phyloP scores from a whole-genome alignment of 75 land plant genomes.

The Selaginella moellendorffii region DNA sequence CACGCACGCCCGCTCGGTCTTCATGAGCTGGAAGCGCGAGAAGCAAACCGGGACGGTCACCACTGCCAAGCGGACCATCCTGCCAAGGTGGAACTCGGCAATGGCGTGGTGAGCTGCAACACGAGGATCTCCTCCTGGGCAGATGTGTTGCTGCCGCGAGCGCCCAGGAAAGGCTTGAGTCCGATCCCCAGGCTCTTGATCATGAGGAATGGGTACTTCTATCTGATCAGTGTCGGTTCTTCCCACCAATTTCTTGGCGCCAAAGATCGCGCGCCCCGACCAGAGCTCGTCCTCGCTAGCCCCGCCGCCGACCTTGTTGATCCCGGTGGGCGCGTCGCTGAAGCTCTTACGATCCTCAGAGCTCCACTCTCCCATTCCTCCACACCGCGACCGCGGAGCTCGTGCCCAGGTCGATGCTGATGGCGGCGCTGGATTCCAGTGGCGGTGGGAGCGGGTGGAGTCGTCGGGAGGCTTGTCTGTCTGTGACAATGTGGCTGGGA shows the following conservation, averaged over 20 bases:
- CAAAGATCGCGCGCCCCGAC: conserved; percentile 45
- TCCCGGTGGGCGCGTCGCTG: no score
- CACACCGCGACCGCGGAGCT: no score
- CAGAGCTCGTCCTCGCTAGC: conserved; percentile 36
- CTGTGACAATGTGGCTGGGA: no score
- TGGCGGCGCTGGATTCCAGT: no score
- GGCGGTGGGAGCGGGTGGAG: no score
- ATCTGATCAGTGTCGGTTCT: conserved; percentile 55
- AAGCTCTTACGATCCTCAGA: no score
- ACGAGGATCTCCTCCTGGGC: conserved; percentile 57
- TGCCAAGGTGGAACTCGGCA: conserved; percentile 41
- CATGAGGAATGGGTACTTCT: conserved; percentile 57
- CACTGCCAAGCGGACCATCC: conserved; percentile 37
- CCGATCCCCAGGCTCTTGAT: conserved; percentile 60
- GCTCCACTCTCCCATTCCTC: no score
- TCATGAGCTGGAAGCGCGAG: conserved; percentile 48
- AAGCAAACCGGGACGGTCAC: conserved; percentile 62
- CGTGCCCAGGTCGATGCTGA: no score
- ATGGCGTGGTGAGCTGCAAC: conserved; percentile 36
- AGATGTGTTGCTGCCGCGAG: conserved; percentile 47
- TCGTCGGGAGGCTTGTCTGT: no score
- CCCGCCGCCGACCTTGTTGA: no score
- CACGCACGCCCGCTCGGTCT: conserved; percentile 55
- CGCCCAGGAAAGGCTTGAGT: conserved; percentile 51
- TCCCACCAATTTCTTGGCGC: conserved; percentile 48